Evolutionary conservation across 805 yeast genomes (phyloP).

Genomic region (Saturnispora sanitii): DNA sequence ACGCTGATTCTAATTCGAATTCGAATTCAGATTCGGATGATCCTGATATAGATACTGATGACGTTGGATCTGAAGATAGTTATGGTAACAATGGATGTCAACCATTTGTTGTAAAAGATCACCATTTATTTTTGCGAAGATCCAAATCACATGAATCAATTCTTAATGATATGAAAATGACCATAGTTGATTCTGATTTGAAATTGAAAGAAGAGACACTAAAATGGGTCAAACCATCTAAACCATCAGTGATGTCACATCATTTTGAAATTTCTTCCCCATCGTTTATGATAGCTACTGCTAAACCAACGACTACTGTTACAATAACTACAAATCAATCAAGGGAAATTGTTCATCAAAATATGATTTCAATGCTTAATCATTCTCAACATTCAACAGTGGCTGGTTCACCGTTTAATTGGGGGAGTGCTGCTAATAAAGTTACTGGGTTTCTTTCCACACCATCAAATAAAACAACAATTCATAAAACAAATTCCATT

Average conservation of each 20-base stretch:
- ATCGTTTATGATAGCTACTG: no score
- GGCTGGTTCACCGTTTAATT: background rate
- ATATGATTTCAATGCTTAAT: no score
- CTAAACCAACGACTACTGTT: no score
- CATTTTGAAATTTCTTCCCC: background rate
- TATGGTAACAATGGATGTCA: conserved; percentile 20
- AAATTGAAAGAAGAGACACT: conserved; percentile 24
- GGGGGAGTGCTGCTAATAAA: background rate
- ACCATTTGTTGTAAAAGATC: conserved; percentile 15
- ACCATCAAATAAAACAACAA: conserved; percentile 7
- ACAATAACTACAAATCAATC: no score
- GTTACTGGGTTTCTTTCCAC: conserved; percentile 1
- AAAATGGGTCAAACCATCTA: conserved; percentile 25
- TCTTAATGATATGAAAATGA: conserved; percentile 11
- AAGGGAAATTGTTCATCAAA: no score
- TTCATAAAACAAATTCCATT: conserved; percentile 5
- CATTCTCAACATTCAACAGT: no score
- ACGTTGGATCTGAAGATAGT: conserved; percentile 15
- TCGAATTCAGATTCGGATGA: background rate
- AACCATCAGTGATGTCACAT: conserved; percentile 16
- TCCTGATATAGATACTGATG: conserved; percentile 3
- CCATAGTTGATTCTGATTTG: conserved; percentile 2
- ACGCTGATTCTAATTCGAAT: background rate
- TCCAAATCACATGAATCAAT: conserved; percentile 25
- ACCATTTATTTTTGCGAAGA: conserved; percentile 12